Base-by-base conservation (phyloP, 2,329 filamentous ascomycete species). In the Corynespora cassiicola region DNA sequence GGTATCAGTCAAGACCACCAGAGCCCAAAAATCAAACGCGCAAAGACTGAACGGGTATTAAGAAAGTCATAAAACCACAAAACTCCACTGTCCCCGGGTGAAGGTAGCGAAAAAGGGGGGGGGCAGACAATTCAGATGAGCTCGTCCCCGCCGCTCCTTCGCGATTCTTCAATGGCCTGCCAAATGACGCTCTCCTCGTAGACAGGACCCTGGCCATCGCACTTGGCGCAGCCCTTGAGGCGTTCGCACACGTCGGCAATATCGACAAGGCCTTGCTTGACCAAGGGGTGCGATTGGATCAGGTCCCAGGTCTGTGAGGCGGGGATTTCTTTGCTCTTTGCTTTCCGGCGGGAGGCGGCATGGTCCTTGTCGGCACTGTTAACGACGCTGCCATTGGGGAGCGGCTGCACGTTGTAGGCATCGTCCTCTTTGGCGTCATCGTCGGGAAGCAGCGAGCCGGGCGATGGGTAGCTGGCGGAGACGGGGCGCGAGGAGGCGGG, bases 201-300 rank as follows among this genome's bases (percentile, higher is more conserved):
- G 25, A 94, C 90, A 2, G 91, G 91, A 0, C 91, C 74, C 61
- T 90, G 86, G 2, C 90, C 91, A 68, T 96, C 88, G 64, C 90
- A 96, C 58, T 85, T 82, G 12, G 89, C 88, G 56, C 81, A 73
- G 12, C 78, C 76, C 72, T 89, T 91, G 36, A 97, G 73, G 9
- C 84, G 77, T 59, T 94, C 87, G 64, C 86, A 90, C 20, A 96
- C 87, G 62, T 87, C 80, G 23, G 79, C 85, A 9, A 96, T 83
- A 65, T 97, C 88, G 17, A 96, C 85, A 14, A 88, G 74, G 0
- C 90, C 90, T 30, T 80, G 79, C 64, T 84, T 82, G 65, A 87
- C 95, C 7, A 90, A 71, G 6, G 88, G 82, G 66, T 96, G 89
- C 36, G 75, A 77, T 59, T 95, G 87, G 44, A 97, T 94, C 36